Conservation (phyloP, 768 basidiomycete genomes). For the Suillus americanus region DNA sequence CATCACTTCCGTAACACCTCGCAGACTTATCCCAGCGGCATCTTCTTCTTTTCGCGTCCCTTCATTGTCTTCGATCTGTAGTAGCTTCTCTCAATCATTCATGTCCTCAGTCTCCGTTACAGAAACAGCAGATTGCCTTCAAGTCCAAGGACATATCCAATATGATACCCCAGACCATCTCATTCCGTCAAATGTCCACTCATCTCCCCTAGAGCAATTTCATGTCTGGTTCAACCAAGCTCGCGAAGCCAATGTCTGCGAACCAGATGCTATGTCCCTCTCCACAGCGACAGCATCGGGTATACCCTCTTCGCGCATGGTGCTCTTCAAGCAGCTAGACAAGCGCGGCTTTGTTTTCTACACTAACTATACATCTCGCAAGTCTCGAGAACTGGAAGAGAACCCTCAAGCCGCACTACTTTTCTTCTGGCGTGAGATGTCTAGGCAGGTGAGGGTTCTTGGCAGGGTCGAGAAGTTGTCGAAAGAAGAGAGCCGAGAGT, state of each 20-base stretch:
- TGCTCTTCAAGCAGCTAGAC: conserved; percentile 92
- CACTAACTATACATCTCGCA: conserved; percentile 95
- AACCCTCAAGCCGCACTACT: conserved; percentile 83
- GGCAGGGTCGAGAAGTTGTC: conserved; percentile 82
- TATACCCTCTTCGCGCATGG: conserved; percentile 85
- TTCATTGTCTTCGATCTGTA: neutral
- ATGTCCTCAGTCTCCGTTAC: conserved; percentile 35
- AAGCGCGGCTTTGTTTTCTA: conserved; percentile 89
- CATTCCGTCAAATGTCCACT: conserved; percentile 56
- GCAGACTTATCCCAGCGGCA: neutral
- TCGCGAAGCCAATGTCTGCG: conserved; percentile 55
- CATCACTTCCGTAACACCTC: neutral
- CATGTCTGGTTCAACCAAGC: conserved; percentile 80
- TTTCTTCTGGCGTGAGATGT: conserved; percentile 90
- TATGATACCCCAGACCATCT: conserved; percentile 70
- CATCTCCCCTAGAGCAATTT: conserved; percentile 84
- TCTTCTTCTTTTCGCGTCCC: neutral
- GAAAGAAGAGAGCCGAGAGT: conserved; percentile 72
- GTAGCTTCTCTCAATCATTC: conserved; percentile 4
- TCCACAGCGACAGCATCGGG: conserved; percentile 70
- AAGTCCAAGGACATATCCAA: conserved; percentile 73
- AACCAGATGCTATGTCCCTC: conserved; percentile 90
- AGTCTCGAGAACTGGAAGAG: conserved; percentile 73
- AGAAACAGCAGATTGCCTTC: conserved; percentile 52
- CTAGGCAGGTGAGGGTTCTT: conserved; percentile 77